Conservation (phyloP, 305 asterid genomes). For the Withania somnifera region DNA sequence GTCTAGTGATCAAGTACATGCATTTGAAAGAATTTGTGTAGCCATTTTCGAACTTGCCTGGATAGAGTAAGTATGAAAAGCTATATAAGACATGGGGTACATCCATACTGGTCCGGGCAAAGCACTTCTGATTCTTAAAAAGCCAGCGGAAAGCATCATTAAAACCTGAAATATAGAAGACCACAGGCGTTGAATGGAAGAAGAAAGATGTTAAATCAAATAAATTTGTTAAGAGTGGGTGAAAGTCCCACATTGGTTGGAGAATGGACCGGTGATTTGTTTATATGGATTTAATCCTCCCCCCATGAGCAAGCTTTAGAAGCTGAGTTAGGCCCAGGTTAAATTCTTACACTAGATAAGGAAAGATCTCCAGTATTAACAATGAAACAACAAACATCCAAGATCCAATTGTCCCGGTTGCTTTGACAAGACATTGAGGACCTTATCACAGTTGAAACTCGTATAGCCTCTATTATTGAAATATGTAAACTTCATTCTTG, state of each 20-base stretch:
- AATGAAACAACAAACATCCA: background rate
- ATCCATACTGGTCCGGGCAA: slow-evolving; percentile 76
- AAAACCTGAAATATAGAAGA: slow-evolving; percentile 42
- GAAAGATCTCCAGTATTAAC: background rate
- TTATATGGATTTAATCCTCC: too few relatives aligned
- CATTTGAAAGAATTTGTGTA: background rate
- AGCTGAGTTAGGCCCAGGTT: too few relatives aligned
- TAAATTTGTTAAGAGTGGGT: too few relatives aligned
- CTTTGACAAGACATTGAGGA: background rate
- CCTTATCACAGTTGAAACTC: background rate
- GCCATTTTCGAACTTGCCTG: slow-evolving; percentile 47
- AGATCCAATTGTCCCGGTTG: background rate
- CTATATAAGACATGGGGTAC: slow-evolving; percentile 80
- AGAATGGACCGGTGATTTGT: too few relatives aligned
- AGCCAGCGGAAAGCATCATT: slow-evolving; percentile 94
- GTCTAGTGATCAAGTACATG: too few relatives aligned
- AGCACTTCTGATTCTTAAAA: slow-evolving; percentile 71
- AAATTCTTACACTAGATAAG: background rate
- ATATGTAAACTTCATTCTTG: background rate
- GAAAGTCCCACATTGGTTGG: too few relatives aligned
- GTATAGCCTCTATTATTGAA: background rate
- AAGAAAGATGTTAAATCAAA: background rate
- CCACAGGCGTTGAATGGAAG: background rate
- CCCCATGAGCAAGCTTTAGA: too few relatives aligned
- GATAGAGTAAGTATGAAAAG: slow-evolving; percentile 91